Evolutionary conservation across 805 yeast genomes (phyloP).

Genomic region (Schizosaccharomyces pombe): DNA sequence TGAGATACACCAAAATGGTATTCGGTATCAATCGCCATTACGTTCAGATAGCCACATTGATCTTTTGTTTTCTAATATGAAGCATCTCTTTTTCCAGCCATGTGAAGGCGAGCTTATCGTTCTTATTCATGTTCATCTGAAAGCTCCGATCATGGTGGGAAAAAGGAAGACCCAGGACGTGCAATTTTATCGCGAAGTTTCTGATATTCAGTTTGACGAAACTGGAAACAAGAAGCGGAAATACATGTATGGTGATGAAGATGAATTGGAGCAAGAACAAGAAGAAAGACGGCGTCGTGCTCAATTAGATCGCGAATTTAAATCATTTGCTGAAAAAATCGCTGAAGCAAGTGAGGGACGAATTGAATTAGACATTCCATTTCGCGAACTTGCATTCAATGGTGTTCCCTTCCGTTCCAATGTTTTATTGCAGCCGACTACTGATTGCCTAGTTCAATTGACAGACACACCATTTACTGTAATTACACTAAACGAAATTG

Average conservation of each 20-base stretch:
- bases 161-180: conserved; percentile 87
- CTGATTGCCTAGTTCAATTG: conserved; percentile 85
- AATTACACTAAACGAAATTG: conserved; percentile 73
- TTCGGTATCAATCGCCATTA: conserved; percentile 71
- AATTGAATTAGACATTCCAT: conserved; percentile 77
- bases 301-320: conserved; percentile 75
- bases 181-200: conserved; percentile 89
- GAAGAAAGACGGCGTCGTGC: conserved; percentile 88
- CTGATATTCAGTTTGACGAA: conserved; percentile 88
- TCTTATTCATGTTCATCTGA: conserved; percentile 74
- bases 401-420: conserved; percentile 95
- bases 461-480: conserved; percentile 90
- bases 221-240: conserved; percentile 82
- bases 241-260: conserved; percentile 86
- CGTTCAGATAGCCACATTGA: conserved; percentile 73
- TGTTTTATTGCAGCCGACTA: conserved; percentile 85
- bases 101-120: conserved; percentile 86
- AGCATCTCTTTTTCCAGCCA: conserved; percentile 86
- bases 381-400: conserved; percentile 84
- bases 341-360: conserved; percentile 69
- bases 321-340: conserved; percentile 67
- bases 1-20: conserved; percentile 86
- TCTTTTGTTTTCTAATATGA: conserved; percentile 68
- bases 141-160: conserved; percentile 83
- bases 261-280: conserved; percentile 93